Base-by-base conservation (phyloP, 352 stramenopile species). In the Phytopythium helicoides region DNA sequence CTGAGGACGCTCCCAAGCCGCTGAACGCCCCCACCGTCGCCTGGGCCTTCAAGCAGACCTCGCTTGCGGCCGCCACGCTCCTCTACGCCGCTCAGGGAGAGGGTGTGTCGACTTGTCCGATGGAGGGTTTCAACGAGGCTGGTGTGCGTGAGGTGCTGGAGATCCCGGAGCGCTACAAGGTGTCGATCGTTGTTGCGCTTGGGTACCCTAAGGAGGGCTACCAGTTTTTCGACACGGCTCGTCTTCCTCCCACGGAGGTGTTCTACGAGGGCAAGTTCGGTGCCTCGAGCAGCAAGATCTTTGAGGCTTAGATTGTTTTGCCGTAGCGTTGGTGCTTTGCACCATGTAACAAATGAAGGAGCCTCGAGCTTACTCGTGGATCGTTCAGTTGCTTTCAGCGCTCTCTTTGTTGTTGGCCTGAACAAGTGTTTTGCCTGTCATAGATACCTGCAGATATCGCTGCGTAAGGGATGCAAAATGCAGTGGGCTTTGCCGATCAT, bases 181-280 rank as follows among this genome's bases (percentile, higher is more conserved):
- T 92, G 22, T 72, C 83, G 0, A 69, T 93, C 7, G 67, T 92
- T 45, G 60, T 90, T 31, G 58, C 61, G 19, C 75, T 77, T 6
- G 83, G 83, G 8, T 89, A 87, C 46, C 58, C 63, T 1, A 68
- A 66, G 22, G 53, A 53, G 7, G 39, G 44, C 16, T 31, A 28
- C 16, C 54, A 46, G 0, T 45, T 54, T 14, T 50, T 56, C 22
- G 54, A 51, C 6, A 76, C 71, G 19, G 71, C 77, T 25, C 76
- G 81, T 7, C 59, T 92, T 15, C 39, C 64, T 15, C 73, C 68
- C 6, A 76, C 63, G 2, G 68, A 92, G 41, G 26, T 92, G 6
- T 89, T 92, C 60, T 92, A 89, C 41, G 71, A 86, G 22, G 79
- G 76, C 53, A 85, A 84, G 47, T 90, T 88, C 52, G 82, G 79